These are phyloP conservation scores for Microthlaspi erraticum DNA, from an alignment of 345 rosid genomes.

Conservation along the genomic window DNA sequence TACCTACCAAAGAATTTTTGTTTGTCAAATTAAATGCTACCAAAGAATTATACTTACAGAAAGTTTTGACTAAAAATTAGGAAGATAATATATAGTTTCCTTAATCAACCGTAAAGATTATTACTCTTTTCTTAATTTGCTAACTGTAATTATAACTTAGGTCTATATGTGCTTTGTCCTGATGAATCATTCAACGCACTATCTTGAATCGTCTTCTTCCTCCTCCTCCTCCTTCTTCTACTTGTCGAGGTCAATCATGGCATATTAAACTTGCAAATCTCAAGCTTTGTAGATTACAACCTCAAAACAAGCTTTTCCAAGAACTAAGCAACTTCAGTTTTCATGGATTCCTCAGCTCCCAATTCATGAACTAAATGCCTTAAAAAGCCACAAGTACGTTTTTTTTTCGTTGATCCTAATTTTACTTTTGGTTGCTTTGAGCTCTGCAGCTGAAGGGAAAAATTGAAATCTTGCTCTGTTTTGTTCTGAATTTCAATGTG, in stretches of 20 bases:
- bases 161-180: conserved; percentile 31
- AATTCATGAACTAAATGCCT: conserved; percentile 26
- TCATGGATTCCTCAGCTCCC: conserved; percentile 20
- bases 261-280: not conserved
- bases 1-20: too few species aligned
- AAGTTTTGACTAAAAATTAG: conserved; percentile 4
- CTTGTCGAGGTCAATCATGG: conserved; percentile 35
- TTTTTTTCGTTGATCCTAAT: not conserved
- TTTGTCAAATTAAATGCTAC: not conserved
- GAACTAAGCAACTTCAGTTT: not conserved
- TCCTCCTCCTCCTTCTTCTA: not conserved
- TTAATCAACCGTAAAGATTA: conserved; percentile 1
- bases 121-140: not conserved
- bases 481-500: not conserved
- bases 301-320: not conserved
- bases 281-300: not conserved
- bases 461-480: not conserved
- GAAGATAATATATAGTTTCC: conserved; percentile 24
- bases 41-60: not conserved
- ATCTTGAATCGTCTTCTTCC: conserved; percentile 10
- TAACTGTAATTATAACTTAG: conserved; percentile 27
- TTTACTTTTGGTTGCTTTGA: not conserved
- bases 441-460: not conserved
- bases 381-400: not conserved
- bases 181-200: conserved; percentile 35